These are phyloP conservation scores for Arbutus unedo DNA, from an alignment of 148 eudicot species.

Conservation along the genomic window DNA sequence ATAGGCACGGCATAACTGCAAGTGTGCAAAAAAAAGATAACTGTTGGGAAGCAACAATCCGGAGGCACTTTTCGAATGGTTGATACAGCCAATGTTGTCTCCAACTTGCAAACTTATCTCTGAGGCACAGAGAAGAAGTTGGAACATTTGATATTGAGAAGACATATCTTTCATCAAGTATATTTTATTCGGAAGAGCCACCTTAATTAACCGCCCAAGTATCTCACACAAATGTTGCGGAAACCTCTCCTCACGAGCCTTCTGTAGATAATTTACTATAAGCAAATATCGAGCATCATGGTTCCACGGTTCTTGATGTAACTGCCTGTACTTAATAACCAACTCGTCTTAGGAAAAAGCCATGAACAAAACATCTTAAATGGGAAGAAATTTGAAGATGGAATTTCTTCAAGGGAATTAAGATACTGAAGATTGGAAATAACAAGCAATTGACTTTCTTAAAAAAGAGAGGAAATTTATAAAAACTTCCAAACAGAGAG, in stretches of 20 bases:
- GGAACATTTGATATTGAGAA: conserved; percentile 56
- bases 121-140: conserved; percentile 85
- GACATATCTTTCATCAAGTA: conserved; percentile 21
- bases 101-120: conserved; percentile 66
- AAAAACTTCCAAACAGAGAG: neutral
- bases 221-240: conserved; percentile 49
- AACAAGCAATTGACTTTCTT: conserved; percentile 5
- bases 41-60: conserved; percentile 45
- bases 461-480: neutral
- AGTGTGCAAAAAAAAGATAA: conserved; percentile 69
- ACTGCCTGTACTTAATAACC: conserved; percentile 46
- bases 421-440: neutral
- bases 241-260: conserved; percentile 65
- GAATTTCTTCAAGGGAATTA: neutral
- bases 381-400: neutral
- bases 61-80: conserved; percentile 60
- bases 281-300: conserved; percentile 67
- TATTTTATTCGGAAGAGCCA: conserved; percentile 45
- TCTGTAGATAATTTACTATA: conserved; percentile 61
- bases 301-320: conserved; percentile 92
- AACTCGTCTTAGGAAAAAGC: conserved; percentile 7
- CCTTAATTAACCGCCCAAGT: conserved; percentile 58
- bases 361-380: neutral
- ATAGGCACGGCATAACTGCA: conserved; percentile 83
- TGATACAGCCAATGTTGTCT: conserved; percentile 46